Conservation (phyloP, 306 rosid species). For the Prosopis cineraria region DNA sequence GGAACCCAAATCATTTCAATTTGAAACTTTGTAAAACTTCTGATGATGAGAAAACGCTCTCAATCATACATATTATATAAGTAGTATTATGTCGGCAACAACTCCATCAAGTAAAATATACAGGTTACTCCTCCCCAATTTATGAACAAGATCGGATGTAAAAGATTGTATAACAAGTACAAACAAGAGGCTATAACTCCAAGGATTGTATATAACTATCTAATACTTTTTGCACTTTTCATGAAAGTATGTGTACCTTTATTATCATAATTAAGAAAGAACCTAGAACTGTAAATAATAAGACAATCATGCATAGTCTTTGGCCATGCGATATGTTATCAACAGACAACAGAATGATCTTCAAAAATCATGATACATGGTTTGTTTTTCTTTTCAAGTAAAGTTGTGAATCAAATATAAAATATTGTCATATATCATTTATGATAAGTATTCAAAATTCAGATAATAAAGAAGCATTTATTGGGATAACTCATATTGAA, state of each 20-base stretch:
- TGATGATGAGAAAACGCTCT: not conserved
- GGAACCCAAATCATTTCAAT: conserved; percentile 14
- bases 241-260: not conserved
- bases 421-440: not conserved
- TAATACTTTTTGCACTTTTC: not conserved
- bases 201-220: not conserved
- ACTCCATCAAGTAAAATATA: conserved; percentile 13
- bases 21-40: conserved; percentile 7
- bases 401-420: conserved; percentile 6
- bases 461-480: not conserved
- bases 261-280: not conserved
- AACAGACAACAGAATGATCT: not conserved
- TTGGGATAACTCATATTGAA: not conserved
- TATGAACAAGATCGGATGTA: not conserved
- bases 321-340: not conserved
- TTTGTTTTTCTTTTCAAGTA: conserved; percentile 21
- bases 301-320: not conserved
- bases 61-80: not conserved
- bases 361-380: not conserved
- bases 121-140: not conserved
- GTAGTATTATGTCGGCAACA: conserved; percentile 1
- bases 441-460: not conserved
- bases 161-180: not conserved
- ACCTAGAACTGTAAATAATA: not conserved
- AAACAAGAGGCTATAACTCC: not conserved